phyloP scores from a whole-genome alignment of 768 basidiomycete species.

The Cystofilobasidium bisporidii region DNA sequence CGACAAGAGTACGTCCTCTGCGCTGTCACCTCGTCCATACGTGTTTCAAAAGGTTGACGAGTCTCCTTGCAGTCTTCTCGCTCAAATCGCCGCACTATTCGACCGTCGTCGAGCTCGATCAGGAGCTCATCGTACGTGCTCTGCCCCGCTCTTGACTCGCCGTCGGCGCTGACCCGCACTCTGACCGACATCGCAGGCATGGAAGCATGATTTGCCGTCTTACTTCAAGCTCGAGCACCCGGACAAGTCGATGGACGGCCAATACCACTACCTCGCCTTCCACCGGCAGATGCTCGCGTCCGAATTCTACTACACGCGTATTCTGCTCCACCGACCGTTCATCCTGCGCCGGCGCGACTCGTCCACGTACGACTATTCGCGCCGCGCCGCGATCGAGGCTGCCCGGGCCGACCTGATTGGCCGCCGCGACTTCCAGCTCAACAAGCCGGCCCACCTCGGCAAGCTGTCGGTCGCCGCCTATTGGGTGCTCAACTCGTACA shows the following conservation, averaged over 20 bases:
- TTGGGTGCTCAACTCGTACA: slow-evolving; percentile 27
- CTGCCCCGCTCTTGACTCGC: slow-evolving; percentile 33
- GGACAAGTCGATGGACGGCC: slow-evolving; percentile 37
- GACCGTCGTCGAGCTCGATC: slow-evolving; percentile 41
- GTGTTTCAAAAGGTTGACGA: background rate
- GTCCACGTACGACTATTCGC: slow-evolving; percentile 39
- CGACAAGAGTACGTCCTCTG: slow-evolving; percentile 35
- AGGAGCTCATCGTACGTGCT: slow-evolving; percentile 36
- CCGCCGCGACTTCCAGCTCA: slow-evolving; percentile 39
- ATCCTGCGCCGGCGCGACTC: slow-evolving; percentile 37
- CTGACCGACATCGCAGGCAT: slow-evolving; percentile 18
- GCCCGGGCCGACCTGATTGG: slow-evolving; percentile 41
- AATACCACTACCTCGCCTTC: slow-evolving; percentile 40
- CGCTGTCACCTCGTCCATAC: background rate
- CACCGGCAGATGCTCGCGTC: slow-evolving; percentile 41
- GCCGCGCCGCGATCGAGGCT: slow-evolving; percentile 41
- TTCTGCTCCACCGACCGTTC: slow-evolving; percentile 41
- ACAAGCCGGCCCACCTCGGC: slow-evolving; percentile 32
- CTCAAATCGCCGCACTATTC: slow-evolving; percentile 40
- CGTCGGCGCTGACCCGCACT: slow-evolving; percentile 30
- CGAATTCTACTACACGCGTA: slow-evolving; percentile 39
- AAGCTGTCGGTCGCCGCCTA: slow-evolving; percentile 19
- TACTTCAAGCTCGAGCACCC: slow-evolving; percentile 33
- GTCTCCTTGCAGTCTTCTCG: slow-evolving; percentile 34
- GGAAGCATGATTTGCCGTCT: slow-evolving; percentile 21